Evolutionary conservation across 306 rosid genomes (phyloP).

Genomic region (Trifolium repens): DNA sequence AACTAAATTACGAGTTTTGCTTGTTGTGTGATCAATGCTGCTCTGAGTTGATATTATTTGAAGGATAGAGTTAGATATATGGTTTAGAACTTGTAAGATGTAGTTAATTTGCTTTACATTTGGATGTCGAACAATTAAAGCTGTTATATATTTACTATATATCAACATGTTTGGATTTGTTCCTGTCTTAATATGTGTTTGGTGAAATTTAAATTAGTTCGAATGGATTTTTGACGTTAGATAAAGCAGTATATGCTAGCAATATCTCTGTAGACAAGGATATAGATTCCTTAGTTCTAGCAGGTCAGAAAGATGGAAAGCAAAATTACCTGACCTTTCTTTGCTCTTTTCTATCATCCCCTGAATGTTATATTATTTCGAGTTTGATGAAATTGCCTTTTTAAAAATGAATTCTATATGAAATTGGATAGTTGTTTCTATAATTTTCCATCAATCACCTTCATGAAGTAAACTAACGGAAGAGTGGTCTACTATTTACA

Average conservation of each 20-base stretch:
- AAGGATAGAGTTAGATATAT: conserved; percentile 5
- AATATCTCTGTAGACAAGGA: background rate
- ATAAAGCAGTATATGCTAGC: background rate
- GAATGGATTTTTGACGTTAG: conserved; percentile 14
- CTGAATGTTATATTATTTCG: background rate
- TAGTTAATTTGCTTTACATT: conserved; percentile 7
- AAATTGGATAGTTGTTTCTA: background rate
- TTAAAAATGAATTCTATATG: conserved; percentile 3
- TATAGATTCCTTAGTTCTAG: background rate
- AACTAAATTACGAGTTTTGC: background rate
- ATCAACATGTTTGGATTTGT: conserved; percentile 11
- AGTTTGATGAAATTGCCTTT: background rate
- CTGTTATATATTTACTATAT: background rate
- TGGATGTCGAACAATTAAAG: background rate
- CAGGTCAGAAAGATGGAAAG: conserved; percentile 3
- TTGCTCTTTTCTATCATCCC: background rate
- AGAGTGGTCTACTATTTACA: background rate
- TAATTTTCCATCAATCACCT: background rate
- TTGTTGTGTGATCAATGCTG: conserved; percentile 15
- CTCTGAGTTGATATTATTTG: background rate
- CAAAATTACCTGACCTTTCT: background rate
- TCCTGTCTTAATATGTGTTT: conserved; percentile 4
- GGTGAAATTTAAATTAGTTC: background rate
- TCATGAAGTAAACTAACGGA: background rate
- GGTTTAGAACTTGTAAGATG: conserved; percentile 20